phyloP scores from a whole-genome alignment of 352 stramenopile genomes.

The Globisporangium nodosum region DNA sequence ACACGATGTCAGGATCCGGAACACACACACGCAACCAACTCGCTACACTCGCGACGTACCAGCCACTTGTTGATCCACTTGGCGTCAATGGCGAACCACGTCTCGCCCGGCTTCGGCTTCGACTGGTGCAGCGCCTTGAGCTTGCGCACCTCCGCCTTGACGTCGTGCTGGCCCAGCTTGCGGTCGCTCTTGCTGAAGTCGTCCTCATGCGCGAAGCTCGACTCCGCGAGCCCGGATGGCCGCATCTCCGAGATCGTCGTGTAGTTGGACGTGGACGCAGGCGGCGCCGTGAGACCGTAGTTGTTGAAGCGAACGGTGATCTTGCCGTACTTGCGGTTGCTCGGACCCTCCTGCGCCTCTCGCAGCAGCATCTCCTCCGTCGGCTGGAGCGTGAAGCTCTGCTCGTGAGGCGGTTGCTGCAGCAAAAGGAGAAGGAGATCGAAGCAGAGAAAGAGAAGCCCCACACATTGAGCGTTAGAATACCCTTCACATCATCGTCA shows the following conservation, averaged over 20 bases:
- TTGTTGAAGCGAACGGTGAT: slow-evolving; percentile 61
- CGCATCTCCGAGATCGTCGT: slow-evolving; percentile 47
- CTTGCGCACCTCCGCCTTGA: slow-evolving; percentile 55
- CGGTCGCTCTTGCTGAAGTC: slow-evolving; percentile 47
- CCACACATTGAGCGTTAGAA: not conserved
- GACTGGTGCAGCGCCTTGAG: slow-evolving; percentile 66
- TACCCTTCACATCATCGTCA: not conserved
- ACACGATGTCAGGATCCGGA: not conserved
- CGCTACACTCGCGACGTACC: slow-evolving; percentile 3
- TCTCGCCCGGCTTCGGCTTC: slow-evolving; percentile 45
- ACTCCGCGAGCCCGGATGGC: slow-evolving; percentile 38
- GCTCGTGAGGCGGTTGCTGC: slow-evolving; percentile 52
- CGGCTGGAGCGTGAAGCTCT: slow-evolving; percentile 50
- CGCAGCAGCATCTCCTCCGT: slow-evolving; percentile 52
- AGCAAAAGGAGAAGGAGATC: not conserved
- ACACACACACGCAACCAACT: not conserved
- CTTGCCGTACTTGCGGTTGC: slow-evolving; percentile 64
- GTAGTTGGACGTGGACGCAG: slow-evolving; percentile 32
- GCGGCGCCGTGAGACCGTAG: slow-evolving; percentile 39
- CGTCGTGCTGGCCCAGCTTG: slow-evolving; percentile 40
- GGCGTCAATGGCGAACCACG: slow-evolving; percentile 60
- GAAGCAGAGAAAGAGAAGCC: not conserved
- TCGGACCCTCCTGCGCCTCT: slow-evolving; percentile 35
- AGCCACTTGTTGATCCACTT: slow-evolving; percentile 69
- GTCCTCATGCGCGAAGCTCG: slow-evolving; percentile 61